phyloP scores from a whole-genome alignment of 345 rosid genomes.

The Citrus australasica region DNA sequence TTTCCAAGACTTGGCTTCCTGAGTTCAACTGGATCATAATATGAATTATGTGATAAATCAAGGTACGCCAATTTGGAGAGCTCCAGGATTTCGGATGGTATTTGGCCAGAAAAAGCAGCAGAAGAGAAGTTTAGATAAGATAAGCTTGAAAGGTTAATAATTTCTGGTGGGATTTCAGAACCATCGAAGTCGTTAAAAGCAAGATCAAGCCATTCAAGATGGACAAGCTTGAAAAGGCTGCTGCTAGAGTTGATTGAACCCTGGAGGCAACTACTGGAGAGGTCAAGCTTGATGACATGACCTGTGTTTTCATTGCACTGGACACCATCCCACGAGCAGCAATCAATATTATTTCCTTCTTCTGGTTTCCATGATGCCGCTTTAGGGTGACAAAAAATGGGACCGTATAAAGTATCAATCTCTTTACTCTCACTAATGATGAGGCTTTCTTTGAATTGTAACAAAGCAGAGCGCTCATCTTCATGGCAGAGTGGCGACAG shows the following conservation, averaged over 20 bases:
- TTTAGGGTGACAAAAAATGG: not conserved
- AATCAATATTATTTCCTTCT: not conserved
- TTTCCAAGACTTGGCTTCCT: not conserved
- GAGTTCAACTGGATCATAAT: not conserved
- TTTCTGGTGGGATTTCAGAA: not conserved
- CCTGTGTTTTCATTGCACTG: not conserved
- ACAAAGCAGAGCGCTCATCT: slow-evolving; percentile 2
- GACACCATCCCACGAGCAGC: slow-evolving; percentile 13
- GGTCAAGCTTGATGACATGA: not conserved
- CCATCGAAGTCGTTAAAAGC: not conserved
- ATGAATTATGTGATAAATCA: slow-evolving; percentile 1
- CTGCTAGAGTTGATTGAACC: slow-evolving; percentile 2
- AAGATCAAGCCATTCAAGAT: not conserved
- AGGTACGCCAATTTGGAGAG: not conserved
- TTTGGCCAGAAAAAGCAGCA: not conserved
- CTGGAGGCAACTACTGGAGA: not conserved
- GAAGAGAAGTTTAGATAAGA: not conserved
- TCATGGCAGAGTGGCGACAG: not conserved
- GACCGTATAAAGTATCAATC: too few species aligned
- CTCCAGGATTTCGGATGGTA: not conserved
- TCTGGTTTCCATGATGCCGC: not conserved
- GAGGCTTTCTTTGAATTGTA: not conserved
- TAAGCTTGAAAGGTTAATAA: not conserved
- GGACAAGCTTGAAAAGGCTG: not conserved
- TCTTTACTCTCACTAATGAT: too few species aligned